A percentile compares a stretch with the other conserved stretches of the same genome.
Conservation (phyloP, 495 filamentous ascomycete species). For the Clohesyomyces aquaticus region DNA sequence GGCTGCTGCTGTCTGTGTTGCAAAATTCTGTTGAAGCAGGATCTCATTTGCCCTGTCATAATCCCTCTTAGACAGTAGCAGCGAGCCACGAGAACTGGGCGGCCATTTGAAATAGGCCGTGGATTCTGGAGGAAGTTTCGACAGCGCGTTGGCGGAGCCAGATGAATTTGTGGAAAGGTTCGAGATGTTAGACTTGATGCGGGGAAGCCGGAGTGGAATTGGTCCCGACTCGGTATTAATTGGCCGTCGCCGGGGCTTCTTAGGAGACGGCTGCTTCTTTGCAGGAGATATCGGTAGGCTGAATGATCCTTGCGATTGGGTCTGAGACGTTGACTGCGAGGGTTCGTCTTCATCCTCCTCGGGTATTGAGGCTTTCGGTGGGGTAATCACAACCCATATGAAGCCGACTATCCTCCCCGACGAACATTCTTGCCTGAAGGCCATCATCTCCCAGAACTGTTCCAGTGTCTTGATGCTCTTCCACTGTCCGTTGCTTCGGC, state of each 20-base stretch:
- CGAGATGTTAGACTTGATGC: conserved; percentile 53
- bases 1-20: conserved; percentile 66
- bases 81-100: conserved; percentile 64
- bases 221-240: conserved; percentile 47
- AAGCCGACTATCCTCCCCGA: conserved; percentile 90
- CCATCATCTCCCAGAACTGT: conserved; percentile 99
- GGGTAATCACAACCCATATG: conserved; percentile 85
- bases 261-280: conserved; percentile 6
- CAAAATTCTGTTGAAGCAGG: conserved; percentile 84
- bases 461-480: conserved; percentile 78
- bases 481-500: conserved; percentile 69
- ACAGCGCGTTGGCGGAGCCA: conserved; percentile 41
- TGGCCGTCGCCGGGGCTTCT: conserved; percentile 21
- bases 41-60: conserved; percentile 80
- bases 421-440: conserved; percentile 93
- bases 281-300: not conserved
- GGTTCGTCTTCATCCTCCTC: conserved; percentile 39
- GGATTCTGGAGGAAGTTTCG: conserved; percentile 45
- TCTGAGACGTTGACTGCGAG: conserved; percentile 21
- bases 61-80: conserved; percentile 68
- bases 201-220: conserved; percentile 58
- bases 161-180: conserved; percentile 42
- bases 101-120: conserved; percentile 73
- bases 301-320: conserved; percentile 9
- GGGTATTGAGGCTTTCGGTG: conserved; percentile 43